These are phyloP conservation scores for Chalciporus sp. DNA, from an alignment of 1,284 basidiomycete genomes.

Conservation along the genomic window DNA sequence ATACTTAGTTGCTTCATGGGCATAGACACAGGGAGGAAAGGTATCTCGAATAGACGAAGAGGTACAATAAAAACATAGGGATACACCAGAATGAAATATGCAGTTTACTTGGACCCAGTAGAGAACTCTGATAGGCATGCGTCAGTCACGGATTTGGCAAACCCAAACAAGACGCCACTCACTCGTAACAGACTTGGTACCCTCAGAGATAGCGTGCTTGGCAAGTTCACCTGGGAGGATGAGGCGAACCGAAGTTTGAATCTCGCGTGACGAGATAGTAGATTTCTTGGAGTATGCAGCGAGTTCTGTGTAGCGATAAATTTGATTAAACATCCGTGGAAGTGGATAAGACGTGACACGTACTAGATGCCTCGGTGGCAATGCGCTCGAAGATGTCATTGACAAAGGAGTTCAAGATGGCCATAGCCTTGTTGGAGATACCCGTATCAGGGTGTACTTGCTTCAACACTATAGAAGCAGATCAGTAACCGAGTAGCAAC, in stretches of 20 bases:
- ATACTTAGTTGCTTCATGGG: not conserved
- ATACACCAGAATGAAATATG: conserved; percentile 30
- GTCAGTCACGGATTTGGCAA: not conserved
- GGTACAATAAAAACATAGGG: conserved; percentile 36
- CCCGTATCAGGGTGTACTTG: conserved; percentile 82
- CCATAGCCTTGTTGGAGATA: conserved; percentile 85
- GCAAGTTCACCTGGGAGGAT: conserved; percentile 75
- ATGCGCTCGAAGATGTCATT: conserved; percentile 81
- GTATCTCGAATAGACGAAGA: conserved; percentile 34
- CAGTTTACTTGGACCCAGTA: conserved; percentile 37
- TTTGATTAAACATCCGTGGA: not conserved
- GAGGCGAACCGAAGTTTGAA: conserved; percentile 79
- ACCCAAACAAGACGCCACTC: conserved; percentile 1
- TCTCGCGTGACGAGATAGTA: conserved; percentile 82
- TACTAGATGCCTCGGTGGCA: conserved; percentile 74
- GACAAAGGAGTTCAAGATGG: conserved; percentile 77
- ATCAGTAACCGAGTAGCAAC: conserved; percentile 40
- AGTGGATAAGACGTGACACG: conserved; percentile 9
- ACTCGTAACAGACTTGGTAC: conserved; percentile 58
- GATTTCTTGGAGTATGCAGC: conserved; percentile 82
- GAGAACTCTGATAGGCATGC: conserved; percentile 32
- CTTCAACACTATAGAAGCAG: conserved; percentile 50
- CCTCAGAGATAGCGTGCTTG: conserved; percentile 76
- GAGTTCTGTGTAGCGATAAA: conserved; percentile 53
- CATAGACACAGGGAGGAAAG: conserved; percentile 13